Evolutionary conservation across 2,329 filamentous ascomycete genomes (phyloP), one percentile per base, ranked within the genome.

Genomic region (Ceratocystis eucalypticola): DNA sequence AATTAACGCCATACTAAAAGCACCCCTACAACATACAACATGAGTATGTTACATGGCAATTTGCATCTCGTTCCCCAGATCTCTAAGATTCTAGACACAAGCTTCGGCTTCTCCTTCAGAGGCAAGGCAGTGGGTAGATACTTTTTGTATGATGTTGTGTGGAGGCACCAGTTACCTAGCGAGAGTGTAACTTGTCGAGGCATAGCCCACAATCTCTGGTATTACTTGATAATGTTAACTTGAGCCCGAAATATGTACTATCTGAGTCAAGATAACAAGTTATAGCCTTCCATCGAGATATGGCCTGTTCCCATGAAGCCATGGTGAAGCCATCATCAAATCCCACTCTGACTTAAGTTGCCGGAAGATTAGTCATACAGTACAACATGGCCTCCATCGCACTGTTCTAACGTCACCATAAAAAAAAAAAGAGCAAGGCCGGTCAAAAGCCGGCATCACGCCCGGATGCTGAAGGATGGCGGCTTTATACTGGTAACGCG

Each of bases 291-390:
- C 48, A 25, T 53, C n/a, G 17, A 50, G 46, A 59, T 59, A n/a
- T n/a, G 28, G 53, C 28, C 53, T 25, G 53, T 33, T 59, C 17
- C 25, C 25, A 15, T 57, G 10, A 57, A 57, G 25, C 15, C 20
- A 33, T 57, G 20, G 1, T 12, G 20, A 25, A 30, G 53, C 10
- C n/a, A 59, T 59, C 53, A 25, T 59, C 53, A 25, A 20, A 28
- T 53, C 48, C 25, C 20, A 25, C 48, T 25, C 48, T 20, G 48
- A 20, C 3, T 25, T 25, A 3, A n/a, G 33, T 10, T 25, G 20
- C 48, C 10, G 20, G 28, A 17, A n/a, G 53, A 59, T 59, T 59
- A 59, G 53, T 59, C 53, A 59, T 37, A 59, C 53, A 59, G 53
- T 59, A 28, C 17, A n/a, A 2, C 0, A 1, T n/a, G 17, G 2